A percentile compares a stretch with the other conserved stretches of the same genome.
Evolutionary conservation across 352 stramenopile species (phyloP).

Genomic region (Phytophthora constricta): DNA sequence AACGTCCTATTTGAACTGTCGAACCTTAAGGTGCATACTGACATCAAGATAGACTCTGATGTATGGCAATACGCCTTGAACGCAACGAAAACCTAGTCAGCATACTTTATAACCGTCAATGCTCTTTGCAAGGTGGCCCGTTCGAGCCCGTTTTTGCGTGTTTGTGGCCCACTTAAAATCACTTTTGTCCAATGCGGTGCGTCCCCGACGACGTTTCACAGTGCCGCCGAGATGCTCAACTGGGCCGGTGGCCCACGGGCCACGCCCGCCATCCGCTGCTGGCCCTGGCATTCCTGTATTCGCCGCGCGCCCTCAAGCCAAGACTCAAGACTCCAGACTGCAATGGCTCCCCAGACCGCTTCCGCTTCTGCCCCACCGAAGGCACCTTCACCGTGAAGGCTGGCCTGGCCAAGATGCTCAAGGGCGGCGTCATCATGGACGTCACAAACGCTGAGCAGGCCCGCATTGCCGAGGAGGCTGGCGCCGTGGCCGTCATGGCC

Average conservation of each 20-base stretch:
- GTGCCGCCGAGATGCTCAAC: not conserved
- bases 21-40: not conserved
- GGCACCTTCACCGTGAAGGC: constrained; percentile 94
- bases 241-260: not conserved
- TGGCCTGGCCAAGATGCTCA: constrained; percentile 98
- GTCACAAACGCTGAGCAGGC: constrained; percentile 93
- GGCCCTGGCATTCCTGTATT: constrained; percentile 22
- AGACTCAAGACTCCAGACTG: constrained; percentile 22
- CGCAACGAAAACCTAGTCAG: too few species aligned
- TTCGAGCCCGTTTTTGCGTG: not conserved
- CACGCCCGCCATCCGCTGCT: not conserved
- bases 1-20: not conserved
- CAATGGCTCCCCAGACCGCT: constrained; percentile 44
- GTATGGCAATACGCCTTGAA: too few species aligned
- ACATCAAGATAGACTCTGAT: not conserved
- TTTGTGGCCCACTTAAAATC: not conserved
- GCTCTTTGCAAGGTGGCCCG: not conserved
- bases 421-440: constrained; percentile 99
- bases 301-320: constrained; percentile 12
- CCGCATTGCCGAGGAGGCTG: constrained; percentile 97
- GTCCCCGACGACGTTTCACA: too few species aligned
- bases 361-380: constrained; percentile 50
- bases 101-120: not conserved
- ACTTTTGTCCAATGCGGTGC: too few species aligned
- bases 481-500: constrained; percentile 98